Evolutionary conservation across 2,329 filamentous ascomycete species (phyloP), one percentile per base, ranked within the genome.

Genomic region (Alternaria sp.): DNA sequence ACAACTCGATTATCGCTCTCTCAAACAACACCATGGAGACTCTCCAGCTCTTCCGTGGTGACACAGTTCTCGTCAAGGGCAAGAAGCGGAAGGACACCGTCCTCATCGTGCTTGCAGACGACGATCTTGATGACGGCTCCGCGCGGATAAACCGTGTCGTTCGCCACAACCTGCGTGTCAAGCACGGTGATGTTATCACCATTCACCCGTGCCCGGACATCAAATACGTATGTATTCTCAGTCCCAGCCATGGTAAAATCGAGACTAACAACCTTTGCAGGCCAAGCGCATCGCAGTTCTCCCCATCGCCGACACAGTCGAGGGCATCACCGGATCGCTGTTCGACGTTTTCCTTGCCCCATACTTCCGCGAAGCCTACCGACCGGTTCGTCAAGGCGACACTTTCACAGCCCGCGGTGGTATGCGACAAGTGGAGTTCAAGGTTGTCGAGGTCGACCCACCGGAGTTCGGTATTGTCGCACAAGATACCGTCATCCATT

Each of bases 1-100:
- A 99, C 84, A 99, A 99, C 89, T 98, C 95, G 67, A 96, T 98
- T 81, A 97, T 99, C 78, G 93, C 93, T 71, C 89, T 99, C 62
- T 97, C 95, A 61, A 97, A 97, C 86, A 94, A 95, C 82, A 98
- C 95, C 71, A 99, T 99, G 95, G 95, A 99, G 83, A 89, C 91
- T 63, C 90, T 99, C 69, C 93, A 97, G 85, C 90, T 99, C 65
- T 99, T 99, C 91, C 92, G 96, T 78, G 95, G 95, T 71, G 95
- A 99, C 80, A 99, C 95, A 68, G 96, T 99, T 55, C 86, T 98
- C 61, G 94, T 99, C 58, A 96, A 96, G 84, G 95, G 95, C 82
- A 99, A 99, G 89, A 99, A 98, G 91, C 89, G 95, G 82, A 97
- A 97, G 87, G 95, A 99, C 78, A 99, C 95, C 4, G 95, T 98